Conservation (phyloP, 2,329 filamentous ascomycete species). For the Drechslera avenae region DNA sequence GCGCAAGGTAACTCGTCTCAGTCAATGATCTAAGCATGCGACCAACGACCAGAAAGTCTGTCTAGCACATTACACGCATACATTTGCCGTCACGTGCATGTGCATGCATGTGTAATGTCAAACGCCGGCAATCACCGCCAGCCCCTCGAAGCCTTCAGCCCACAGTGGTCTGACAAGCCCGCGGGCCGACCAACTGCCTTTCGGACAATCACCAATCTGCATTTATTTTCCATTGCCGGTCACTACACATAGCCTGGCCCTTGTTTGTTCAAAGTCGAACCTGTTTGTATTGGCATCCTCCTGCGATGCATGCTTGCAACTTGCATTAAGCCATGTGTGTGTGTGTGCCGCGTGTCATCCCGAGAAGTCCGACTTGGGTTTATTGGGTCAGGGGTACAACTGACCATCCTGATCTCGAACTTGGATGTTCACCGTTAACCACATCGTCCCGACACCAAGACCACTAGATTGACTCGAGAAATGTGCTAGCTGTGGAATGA, state of each 20-base stretch:
- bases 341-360: background rate
- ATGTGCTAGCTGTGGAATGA: too few species aligned
- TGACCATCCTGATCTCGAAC: background rate
- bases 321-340: background rate
- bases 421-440: background rate
- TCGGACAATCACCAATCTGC: background rate
- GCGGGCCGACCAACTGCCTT: conserved; percentile 1
- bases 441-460: too few species aligned
- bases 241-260: background rate
- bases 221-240: conserved; percentile 1
- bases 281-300: background rate
- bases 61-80: too few species aligned
- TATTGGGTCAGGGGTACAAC: background rate
- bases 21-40: too few species aligned
- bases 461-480: too few species aligned
- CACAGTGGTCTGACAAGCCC: background rate
- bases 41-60: too few species aligned
- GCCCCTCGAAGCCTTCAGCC: background rate
- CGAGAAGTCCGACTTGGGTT: background rate
- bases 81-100: conserved; percentile 4
- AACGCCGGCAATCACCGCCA: background rate
- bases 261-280: background rate
- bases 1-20: too few species aligned
- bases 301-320: background rate
- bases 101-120: background rate